Conservation (phyloP, 306 rosid genomes). For the Sesbania bispinosa region DNA sequence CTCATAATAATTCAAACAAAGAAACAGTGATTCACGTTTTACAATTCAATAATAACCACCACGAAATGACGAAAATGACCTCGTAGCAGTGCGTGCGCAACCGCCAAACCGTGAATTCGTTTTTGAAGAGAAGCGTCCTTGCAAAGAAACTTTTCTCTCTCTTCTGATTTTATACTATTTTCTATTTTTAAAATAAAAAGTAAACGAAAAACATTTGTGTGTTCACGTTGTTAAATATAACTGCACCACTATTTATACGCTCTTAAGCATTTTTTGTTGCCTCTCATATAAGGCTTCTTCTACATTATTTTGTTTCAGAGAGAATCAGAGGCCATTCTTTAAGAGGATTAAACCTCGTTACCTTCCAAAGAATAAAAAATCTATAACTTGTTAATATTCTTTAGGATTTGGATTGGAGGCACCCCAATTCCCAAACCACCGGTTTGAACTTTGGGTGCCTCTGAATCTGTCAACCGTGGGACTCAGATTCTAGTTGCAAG, state of each 20-base stretch:
- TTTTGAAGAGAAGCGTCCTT: conserved; percentile 22
- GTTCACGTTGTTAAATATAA: conserved; percentile 2
- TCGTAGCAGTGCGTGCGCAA: background rate
- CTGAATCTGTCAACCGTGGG: conserved; percentile 13
- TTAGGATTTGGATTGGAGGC: conserved; percentile 23
- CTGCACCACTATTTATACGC: conserved; percentile 15
- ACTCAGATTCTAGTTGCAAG: background rate
- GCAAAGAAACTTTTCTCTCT: too few species aligned
- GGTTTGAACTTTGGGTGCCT: conserved; percentile 35
- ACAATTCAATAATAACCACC: background rate
- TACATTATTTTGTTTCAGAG: conserved; percentile 27
- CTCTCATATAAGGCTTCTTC: conserved; percentile 41
- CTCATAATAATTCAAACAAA: background rate
- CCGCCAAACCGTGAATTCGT: conserved; percentile 41
- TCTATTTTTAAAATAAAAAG: background rate
- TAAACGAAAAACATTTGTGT: background rate
- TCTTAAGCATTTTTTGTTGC: conserved; percentile 26
- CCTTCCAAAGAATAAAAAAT: conserved; percentile 33
- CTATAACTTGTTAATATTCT: background rate
- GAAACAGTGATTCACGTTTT: background rate
- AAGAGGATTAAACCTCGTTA: conserved; percentile 28
- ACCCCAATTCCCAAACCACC: conserved; percentile 17
- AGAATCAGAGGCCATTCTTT: conserved; percentile 42
- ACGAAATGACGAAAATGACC: conserved; percentile 23
- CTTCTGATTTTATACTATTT: background rate